Conservation (phyloP, 495 filamentous ascomycete species). For the Endocarpon pusillum region DNA sequence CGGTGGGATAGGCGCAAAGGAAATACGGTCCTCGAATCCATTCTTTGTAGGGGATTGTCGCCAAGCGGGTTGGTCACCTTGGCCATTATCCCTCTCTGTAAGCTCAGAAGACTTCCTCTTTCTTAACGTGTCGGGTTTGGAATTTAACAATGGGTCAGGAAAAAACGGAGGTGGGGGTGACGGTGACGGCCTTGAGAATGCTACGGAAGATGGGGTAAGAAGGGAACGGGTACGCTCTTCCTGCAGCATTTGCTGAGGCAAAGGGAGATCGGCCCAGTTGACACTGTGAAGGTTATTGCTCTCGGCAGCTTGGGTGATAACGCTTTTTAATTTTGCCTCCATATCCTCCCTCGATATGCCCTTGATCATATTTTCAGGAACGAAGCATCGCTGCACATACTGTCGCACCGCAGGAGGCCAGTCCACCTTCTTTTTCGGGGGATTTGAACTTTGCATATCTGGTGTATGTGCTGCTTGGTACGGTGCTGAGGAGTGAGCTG, state of each 20-base stretch:
- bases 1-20: conserved; percentile 29
- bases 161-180: conserved; percentile 20
- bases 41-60: conserved; percentile 44
- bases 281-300: conserved; percentile 45
- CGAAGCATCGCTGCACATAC: conserved; percentile 77
- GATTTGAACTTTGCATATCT: too few relatives aligned
- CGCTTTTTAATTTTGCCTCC: conserved; percentile 66
- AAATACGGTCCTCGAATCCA: conserved; percentile 61
- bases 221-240: conserved; percentile 41
- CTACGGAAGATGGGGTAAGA: conserved; percentile 10
- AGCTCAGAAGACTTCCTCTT: conserved; percentile 71
- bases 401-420: conserved; percentile 60
- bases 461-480: too few relatives aligned
- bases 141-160: conserved; percentile 11
- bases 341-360: conserved; percentile 51
- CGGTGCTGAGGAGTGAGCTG: too few relatives aligned
- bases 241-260: conserved; percentile 78
- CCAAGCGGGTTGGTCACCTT: conserved; percentile 46
- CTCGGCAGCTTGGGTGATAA: conserved; percentile 68
- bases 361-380: conserved; percentile 45
- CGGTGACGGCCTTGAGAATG: not conserved
- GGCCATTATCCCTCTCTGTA: conserved; percentile 20
- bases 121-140: conserved; percentile 22
- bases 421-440: conserved; percentile 49
- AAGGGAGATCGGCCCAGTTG: conserved; percentile 66